Evolutionary conservation across 1,284 basidiomycete genomes (phyloP).

Genomic region (Amylostereum areolatum): DNA sequence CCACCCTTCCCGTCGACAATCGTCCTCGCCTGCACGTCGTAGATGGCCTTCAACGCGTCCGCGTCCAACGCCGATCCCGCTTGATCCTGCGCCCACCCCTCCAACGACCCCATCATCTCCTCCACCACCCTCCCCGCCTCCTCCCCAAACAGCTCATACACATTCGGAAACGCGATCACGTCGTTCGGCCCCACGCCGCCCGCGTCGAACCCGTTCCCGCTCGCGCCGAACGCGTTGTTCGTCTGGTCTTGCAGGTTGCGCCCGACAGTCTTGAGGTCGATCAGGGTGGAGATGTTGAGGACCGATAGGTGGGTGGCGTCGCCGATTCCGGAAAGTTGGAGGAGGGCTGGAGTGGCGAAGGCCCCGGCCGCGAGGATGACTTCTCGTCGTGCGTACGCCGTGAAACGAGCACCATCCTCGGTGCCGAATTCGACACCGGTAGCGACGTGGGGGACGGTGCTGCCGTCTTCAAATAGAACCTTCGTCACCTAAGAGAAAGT

Average conservation of each 20-base stretch:
- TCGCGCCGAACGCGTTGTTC: constrained; percentile 34
- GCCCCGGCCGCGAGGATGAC: constrained; percentile 27
- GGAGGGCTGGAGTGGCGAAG: constrained; percentile 29
- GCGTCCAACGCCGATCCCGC: constrained; percentile 30
- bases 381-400: constrained; percentile 18
- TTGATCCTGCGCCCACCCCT: constrained; percentile 36
- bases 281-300: constrained; percentile 30
- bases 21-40: constrained; percentile 33
- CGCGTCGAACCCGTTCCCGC: constrained; percentile 23
- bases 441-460: constrained; percentile 5
- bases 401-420: constrained; percentile 9
- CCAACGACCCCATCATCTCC: constrained; percentile 27
- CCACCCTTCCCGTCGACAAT: constrained; percentile 40
- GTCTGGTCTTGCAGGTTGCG: constrained; percentile 45
- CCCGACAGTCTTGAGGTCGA: constrained; percentile 36
- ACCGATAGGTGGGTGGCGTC: constrained; percentile 30
- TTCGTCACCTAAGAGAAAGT: constrained; percentile 19
- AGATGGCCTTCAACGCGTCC: constrained; percentile 35
- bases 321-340: constrained; percentile 42
- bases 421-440: constrained; percentile 14
- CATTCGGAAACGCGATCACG: constrained; percentile 39
- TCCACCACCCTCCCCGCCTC: constrained; percentile 25
- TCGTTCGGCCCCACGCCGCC: constrained; percentile 35
- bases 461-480: constrained; percentile 11
- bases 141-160: constrained; percentile 38